Conservation (phyloP, 2,329 filamentous ascomycete species). For the Trichoderma endophyticum region DNA sequence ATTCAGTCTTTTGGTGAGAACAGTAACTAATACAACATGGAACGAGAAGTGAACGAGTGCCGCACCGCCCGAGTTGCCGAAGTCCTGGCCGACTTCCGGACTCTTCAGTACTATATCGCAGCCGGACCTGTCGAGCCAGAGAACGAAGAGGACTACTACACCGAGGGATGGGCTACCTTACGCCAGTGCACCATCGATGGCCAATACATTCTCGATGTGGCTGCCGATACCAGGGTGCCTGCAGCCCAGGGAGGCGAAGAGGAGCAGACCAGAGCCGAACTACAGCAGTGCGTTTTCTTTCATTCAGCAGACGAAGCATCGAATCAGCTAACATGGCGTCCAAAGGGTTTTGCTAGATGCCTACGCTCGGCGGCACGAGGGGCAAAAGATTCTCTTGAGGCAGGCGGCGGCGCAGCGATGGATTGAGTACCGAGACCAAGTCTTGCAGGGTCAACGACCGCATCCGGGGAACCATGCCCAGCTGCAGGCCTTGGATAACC, state of each 20-base stretch:
- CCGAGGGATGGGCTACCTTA: constrained; percentile 60
- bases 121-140: constrained; percentile 53
- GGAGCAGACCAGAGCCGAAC: constrained; percentile 60
- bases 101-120: constrained; percentile 60
- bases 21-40: background rate
- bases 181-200: constrained; percentile 62
- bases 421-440: constrained; percentile 51
- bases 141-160: constrained; percentile 58
- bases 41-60: constrained; percentile 54
- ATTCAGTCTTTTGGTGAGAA: background rate
- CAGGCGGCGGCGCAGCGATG: constrained; percentile 60
- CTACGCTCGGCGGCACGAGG: constrained; percentile 59
- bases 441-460: constrained; percentile 52
- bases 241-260: constrained; percentile 50
- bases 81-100: constrained; percentile 59
- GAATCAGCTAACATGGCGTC: background rate
- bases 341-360: constrained; percentile 57
- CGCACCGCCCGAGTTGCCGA: constrained; percentile 59
- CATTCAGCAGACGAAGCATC: background rate
- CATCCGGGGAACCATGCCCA: constrained; percentile 45
- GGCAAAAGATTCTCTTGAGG: constrained; percentile 61
- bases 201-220: constrained; percentile 62
- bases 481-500: constrained; percentile 53
- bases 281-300: constrained; percentile 53
- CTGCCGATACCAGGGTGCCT: constrained; percentile 59